Evolutionary conservation across 2,329 filamentous ascomycete genomes (phyloP), one percentile per base, ranked within the genome.

Genomic region (Diaporthe australafricana): DNA sequence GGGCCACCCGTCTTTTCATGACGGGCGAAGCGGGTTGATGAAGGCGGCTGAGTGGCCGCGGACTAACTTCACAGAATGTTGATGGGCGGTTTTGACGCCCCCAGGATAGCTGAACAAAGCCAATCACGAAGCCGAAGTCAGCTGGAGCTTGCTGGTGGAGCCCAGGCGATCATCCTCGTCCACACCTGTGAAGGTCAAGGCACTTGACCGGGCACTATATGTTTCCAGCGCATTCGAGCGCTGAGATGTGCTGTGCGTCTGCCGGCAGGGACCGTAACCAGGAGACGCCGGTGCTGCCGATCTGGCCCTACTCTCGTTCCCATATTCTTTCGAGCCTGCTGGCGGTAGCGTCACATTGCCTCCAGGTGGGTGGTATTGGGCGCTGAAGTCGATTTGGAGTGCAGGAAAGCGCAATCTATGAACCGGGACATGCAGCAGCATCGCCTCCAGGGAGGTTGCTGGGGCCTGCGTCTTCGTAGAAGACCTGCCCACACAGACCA

Each of bases 361-460:
- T 27, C 45, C 25, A 12, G 45, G n/a, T 66, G 53, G 53, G 40
- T 60, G 27, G 40, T 35, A 70, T 67, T 45, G 52, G 53, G 53
- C 40, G 14, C 32, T 48, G 40, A 53, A 60, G 48, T 38, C 17
- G 42, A 27, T 57, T 22, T 22, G 30, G 52, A 48, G 60, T 52
- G 42, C 42, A 66, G 25, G 42, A 35, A 2, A 14, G 42, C 50
- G 47, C 45, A 48, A 55, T 27, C 30, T 56, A 52, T 32, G 16
- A 42, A 57, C 35, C 56, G 20, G 38, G 56, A 48, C 30, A 50
- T 56, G 67, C 67, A 57, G 50, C 30, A 50, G 40, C 20, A 50
- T 35, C 1, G 6, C 16, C 40, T 35, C 17, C 32, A 30, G 17
- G 22, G 38, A 35, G 42, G 60, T 20, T 30, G 7, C 8, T 48